These are phyloP conservation scores for Arthrobotrys conoides DNA, from an alignment of 2,329 filamentous ascomycete genomes.

Conservation along the genomic window DNA sequence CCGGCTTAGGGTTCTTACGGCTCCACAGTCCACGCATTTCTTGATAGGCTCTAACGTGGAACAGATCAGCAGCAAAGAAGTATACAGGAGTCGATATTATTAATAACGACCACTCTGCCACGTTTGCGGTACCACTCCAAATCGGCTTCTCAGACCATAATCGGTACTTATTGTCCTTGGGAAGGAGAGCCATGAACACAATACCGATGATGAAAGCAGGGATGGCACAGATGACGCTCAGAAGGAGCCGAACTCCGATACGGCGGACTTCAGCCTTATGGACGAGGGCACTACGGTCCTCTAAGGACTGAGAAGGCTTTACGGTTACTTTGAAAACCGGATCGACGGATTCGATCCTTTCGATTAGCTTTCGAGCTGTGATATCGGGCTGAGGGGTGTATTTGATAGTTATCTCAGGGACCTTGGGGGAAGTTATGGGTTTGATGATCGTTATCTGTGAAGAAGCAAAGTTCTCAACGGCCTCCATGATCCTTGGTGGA, in stretches of 20 bases:
- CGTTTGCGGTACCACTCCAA: conserved; percentile 78
- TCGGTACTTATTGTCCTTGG: conserved; percentile 73
- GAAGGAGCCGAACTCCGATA: conserved; percentile 78
- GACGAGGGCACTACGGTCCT: conserved; percentile 83
- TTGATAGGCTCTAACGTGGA: conserved; percentile 83
- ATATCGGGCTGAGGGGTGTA: conserved; percentile 80
- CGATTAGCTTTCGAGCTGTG: conserved; percentile 81
- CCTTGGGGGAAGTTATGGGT: conserved; percentile 72
- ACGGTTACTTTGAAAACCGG: conserved; percentile 77
- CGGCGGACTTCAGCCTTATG: conserved; percentile 78
- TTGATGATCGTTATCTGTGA: conserved; percentile 71
- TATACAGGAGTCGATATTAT: conserved; percentile 88
- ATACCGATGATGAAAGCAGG: conserved; percentile 90
- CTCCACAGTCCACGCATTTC: conserved; percentile 85
- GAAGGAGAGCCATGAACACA: conserved; percentile 87
- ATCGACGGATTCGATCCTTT: conserved; percentile 77
- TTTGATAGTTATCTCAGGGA: conserved; percentile 78
- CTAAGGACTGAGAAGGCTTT: conserved; percentile 84
- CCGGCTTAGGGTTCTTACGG: conserved; percentile 78
- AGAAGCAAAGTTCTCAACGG: conserved; percentile 71
- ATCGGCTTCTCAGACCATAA: conserved; percentile 79
- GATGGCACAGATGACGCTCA: conserved; percentile 79
- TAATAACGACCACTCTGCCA: conserved; percentile 83
- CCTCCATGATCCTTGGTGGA: conserved; percentile 71
- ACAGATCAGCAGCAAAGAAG: conserved; percentile 86